Evolutionary conservation across 495 filamentous ascomycete genomes (phyloP), one percentile per base, ranked within the genome.

Genomic region (Xylaria sp.): DNA sequence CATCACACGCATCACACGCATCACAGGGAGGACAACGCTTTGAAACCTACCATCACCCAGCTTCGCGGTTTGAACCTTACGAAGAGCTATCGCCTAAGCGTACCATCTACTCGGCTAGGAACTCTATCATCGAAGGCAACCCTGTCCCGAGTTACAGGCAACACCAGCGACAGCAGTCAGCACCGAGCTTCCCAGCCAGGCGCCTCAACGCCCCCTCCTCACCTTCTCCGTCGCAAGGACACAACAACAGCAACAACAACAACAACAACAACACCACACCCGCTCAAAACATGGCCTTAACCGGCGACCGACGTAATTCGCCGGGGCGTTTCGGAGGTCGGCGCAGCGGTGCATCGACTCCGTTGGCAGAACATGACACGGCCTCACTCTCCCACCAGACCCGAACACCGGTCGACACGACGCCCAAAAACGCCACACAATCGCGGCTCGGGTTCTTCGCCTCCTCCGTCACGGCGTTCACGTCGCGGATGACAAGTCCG

Each of bases 151-250:
- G 61, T 61, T 74, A 57, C 74, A 68, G 74, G 55, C 70, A 74
- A 24, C 82, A 84, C 58, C 82, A 81, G 52, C 80, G 83, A n/a
- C 82, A 84, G 70, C 76, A 80, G 53, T 85, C 82, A 0, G 80
- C 80, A 19, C 80, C 82, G 9, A 80, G 76, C 64, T 55, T 84
- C 64, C 73, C 83, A 33, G 76, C 79, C 37, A 71, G 77, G 3
- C 59, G 73, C 53, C 76, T 79, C 61, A 71, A 76, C 57, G 78
- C 76, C 65, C 75, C 77, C 55, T 77, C 79, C 11, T 72, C 69
- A 2, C 81, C 82, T 11, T 80, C 81, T 41, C 77, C 81, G 5
- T 77, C 70, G 53, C 74, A 76, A 71, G 68, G 68, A 67, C 80
- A 78, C 73, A 61, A 65, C 46, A 67, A 68, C 26, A 74, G 26